phyloP scores from a whole-genome alignment of 441 rosid species.

The Arabidopsis hybrid region DNA sequence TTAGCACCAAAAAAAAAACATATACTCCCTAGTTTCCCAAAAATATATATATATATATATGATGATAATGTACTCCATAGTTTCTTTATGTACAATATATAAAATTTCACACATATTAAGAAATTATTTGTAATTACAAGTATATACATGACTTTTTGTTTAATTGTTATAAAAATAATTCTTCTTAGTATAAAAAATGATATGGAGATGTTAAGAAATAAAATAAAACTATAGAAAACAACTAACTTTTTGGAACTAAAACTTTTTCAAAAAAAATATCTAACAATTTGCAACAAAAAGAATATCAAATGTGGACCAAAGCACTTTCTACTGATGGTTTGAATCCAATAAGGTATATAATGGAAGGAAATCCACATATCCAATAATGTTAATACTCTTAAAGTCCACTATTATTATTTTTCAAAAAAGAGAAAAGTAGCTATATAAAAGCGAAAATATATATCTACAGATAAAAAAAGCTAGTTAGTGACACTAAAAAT shows the following conservation, averaged over 20 bases:
- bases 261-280: neutral
- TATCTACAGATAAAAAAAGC: neutral
- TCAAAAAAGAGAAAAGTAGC: neutral
- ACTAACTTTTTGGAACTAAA: neutral
- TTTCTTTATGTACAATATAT: too few species aligned
- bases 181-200: neutral
- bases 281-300: constrained; percentile 1
- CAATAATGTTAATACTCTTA: neutral
- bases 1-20: too few species aligned
- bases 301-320: constrained; percentile 19
- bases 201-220: neutral
- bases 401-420: constrained; percentile 11
- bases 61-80: too few species aligned
- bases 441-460: neutral
- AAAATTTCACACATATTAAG: too few species aligned
- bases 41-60: too few species aligned
- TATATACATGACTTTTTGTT: neutral
- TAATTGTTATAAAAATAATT: neutral
- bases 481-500: neutral
- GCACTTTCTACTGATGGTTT: constrained; percentile 5
- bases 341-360: neutral
- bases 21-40: too few species aligned
- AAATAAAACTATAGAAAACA: neutral
- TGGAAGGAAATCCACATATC: neutral
- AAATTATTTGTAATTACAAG: neutral